phyloP scores from a whole-genome alignment of 208 protist species.

The Leishmania gerbilli region DNA sequence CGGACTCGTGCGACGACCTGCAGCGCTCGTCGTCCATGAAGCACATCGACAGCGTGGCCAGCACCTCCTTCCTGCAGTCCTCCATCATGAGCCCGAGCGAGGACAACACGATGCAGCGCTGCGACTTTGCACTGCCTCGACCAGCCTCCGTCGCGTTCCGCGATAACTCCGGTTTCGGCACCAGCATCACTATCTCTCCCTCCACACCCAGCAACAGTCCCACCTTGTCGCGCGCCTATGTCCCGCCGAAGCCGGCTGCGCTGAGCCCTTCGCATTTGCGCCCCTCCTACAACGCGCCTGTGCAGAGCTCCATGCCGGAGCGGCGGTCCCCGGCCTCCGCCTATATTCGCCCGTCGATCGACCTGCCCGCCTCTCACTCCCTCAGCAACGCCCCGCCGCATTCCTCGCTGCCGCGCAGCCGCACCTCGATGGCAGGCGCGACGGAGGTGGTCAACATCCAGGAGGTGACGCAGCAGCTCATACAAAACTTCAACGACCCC shows the following conservation, averaged over 20 bases:
- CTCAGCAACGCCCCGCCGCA: constrained; percentile 5
- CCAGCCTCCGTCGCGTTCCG: constrained; percentile 20
- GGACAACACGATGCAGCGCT: constrained; percentile 28
- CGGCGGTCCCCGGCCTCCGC: constrained; percentile 4
- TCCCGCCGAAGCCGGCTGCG: constrained; percentile 16
- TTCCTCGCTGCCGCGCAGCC: constrained; percentile 20
- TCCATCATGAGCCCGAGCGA: constrained; percentile 31
- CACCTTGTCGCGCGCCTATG: constrained; percentile 7
- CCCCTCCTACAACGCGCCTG: constrained; percentile 8
- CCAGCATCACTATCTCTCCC: constrained; percentile 15
- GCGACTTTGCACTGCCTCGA: constrained; percentile 18
- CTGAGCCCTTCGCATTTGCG: constrained; percentile 16
- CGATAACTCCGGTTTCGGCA: constrained; percentile 11
- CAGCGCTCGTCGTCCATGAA: constrained; percentile 32
- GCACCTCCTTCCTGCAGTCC: constrained; percentile 31
- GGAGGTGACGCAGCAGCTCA: constrained; percentile 64
- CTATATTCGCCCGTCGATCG: constrained; percentile 9
- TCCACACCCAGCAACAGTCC: constrained; percentile 16
- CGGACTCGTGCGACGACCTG: constrained; percentile 37
- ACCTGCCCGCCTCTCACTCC: constrained; percentile 13
- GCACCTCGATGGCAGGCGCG: constrained; percentile 20
- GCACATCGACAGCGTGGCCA: constrained; percentile 29
- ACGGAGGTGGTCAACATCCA: constrained; percentile 72
- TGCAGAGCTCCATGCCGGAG: not conserved
- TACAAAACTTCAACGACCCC: constrained; percentile 63